Conservation (phyloP, 495 filamentous ascomycete species). For the Annulohypoxylon bovei region DNA sequence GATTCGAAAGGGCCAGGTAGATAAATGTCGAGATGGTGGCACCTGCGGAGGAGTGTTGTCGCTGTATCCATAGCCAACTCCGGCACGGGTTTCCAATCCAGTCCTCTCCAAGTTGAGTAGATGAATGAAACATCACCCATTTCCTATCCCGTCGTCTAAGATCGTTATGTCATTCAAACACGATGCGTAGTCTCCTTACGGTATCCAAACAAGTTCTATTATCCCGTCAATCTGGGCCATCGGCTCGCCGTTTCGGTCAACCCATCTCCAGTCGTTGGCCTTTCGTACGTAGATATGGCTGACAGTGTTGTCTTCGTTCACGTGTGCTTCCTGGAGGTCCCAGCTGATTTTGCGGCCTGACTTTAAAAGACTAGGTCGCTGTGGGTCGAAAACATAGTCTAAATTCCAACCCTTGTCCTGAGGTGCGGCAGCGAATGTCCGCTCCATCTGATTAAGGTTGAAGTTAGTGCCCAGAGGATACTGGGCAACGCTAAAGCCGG, state of each 20-base stretch:
- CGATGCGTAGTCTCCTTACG: slow-evolving; percentile 34
- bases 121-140: slow-evolving; percentile 37
- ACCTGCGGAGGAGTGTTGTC: background rate
- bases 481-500: slow-evolving; percentile 71
- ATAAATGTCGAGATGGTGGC: slow-evolving; percentile 9
- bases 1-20: background rate
- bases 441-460: slow-evolving; percentile 71
- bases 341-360: slow-evolving; percentile 63
- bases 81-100: slow-evolving; percentile 20
- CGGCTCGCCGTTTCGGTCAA: slow-evolving; percentile 49
- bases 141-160: slow-evolving; percentile 42
- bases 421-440: slow-evolving; percentile 67
- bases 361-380: slow-evolving; percentile 55
- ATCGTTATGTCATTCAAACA: slow-evolving; percentile 43
- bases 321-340: slow-evolving; percentile 59
- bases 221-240: slow-evolving; percentile 61
- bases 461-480: slow-evolving; percentile 68
- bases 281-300: slow-evolving; percentile 60
- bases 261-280: slow-evolving; percentile 60
- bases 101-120: slow-evolving; percentile 31
- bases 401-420: slow-evolving; percentile 64
- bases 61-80: slow-evolving; percentile 20
- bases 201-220: slow-evolving; percentile 63
- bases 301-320: slow-evolving; percentile 55
- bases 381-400: slow-evolving; percentile 62